Conservation (phyloP, 2,329 filamentous ascomycete genomes). For the Huntiella moniliformis region DNA sequence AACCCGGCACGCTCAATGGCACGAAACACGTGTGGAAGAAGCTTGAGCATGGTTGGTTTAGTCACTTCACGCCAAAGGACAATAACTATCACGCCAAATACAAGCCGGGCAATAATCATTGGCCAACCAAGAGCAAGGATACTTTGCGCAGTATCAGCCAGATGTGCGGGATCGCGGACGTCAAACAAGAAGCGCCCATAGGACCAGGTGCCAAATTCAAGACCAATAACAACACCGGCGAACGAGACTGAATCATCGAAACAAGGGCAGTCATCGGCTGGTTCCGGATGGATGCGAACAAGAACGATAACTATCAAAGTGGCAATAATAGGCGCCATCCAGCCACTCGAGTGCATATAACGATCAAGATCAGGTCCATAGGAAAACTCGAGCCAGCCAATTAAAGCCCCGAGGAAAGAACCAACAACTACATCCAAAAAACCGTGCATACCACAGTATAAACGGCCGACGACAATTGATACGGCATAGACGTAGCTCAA, state of each 20-base stretch:
- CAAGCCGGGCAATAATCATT: slow-evolving; percentile 45
- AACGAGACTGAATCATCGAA: slow-evolving; percentile 94
- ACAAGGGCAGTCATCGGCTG: slow-evolving; percentile 89
- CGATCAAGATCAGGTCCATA: slow-evolving; percentile 45
- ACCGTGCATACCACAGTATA: slow-evolving; percentile 98
- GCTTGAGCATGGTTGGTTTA: slow-evolving; percentile 63
- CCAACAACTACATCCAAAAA: slow-evolving; percentile 81
- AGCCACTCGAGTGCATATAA: slow-evolving; percentile 48
- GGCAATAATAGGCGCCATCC: slow-evolving; percentile 44
- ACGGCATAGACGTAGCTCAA: slow-evolving; percentile 67
- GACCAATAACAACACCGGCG: slow-evolving; percentile 71
- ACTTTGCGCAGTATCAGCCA: slow-evolving; percentile 27
- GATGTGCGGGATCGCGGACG: slow-evolving; percentile 39
- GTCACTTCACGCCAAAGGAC: slow-evolving; percentile 80
- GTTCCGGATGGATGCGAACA: slow-evolving; percentile 82
- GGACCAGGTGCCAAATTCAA: slow-evolving; percentile 61
- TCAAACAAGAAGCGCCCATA: slow-evolving; percentile 8
- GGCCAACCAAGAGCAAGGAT: slow-evolving; percentile 47
- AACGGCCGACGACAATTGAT: slow-evolving; percentile 75
- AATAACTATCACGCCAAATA: slow-evolving; percentile 64
- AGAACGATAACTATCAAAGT: slow-evolving; percentile 51
- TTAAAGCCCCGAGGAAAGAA: slow-evolving; percentile 51
- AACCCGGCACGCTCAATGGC: slow-evolving; percentile 63
- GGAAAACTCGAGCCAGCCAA: slow-evolving; percentile 40
- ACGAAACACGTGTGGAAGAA: slow-evolving; percentile 73